phyloP scores from a whole-genome alignment of 106 monocot genomes.

The Dendrobium chrysotoxum region DNA sequence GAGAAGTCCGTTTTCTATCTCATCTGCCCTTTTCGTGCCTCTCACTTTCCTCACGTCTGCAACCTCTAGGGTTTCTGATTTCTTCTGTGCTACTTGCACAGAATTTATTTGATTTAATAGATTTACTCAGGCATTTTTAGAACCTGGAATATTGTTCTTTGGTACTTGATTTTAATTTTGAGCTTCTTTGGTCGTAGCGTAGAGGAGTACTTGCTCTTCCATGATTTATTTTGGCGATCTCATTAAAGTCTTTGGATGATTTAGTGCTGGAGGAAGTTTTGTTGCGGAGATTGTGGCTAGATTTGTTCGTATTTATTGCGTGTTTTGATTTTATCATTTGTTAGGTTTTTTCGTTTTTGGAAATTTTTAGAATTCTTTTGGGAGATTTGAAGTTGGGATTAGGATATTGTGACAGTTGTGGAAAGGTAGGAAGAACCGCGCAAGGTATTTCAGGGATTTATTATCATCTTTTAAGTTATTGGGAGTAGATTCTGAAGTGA shows the following conservation, averaged over 20 bases:
- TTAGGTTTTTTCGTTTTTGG: neutral
- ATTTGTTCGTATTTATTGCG: neutral
- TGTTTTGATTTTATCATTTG: neutral
- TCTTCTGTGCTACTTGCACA: neutral
- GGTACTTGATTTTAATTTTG: neutral
- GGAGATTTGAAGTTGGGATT: constrained; percentile 3
- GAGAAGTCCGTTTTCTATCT: constrained; percentile 2
- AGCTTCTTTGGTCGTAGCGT: neutral
- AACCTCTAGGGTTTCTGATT: constrained; percentile 2
- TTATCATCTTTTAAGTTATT: neutral
- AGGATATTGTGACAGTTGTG: neutral
- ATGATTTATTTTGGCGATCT: neutral
- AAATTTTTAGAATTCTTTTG: neutral
- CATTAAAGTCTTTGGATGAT: neutral
- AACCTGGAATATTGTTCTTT: neutral
- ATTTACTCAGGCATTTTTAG: neutral
- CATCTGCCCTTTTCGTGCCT: neutral
- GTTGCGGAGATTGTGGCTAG: constrained; percentile 12
- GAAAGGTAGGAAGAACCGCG: neutral
- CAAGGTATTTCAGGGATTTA: neutral
- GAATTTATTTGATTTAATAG: neutral
- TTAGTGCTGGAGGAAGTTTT: neutral
- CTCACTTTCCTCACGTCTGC: neutral
- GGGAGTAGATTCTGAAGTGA: neutral
- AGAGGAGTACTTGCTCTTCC: neutral